phyloP scores from a whole-genome alignment of 768 basidiomycete genomes.

The Kwoniella dejecticola region DNA sequence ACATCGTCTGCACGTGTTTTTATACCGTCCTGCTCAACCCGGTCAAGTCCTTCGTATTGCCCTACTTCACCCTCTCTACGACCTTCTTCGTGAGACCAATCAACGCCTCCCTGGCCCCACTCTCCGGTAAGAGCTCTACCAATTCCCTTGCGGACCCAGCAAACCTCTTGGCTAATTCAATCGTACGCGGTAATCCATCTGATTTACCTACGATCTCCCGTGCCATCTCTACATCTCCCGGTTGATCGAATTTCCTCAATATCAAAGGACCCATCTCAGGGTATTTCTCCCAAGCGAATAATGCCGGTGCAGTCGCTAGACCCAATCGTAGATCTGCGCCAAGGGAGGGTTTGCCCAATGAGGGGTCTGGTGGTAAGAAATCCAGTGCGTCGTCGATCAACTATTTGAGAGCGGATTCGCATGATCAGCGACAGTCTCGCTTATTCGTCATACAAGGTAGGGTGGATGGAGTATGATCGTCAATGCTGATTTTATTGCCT shows the following conservation, averaged over 20 bases:
- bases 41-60: no score
- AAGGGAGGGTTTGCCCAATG: slow-evolving; percentile 82
- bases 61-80: slow-evolving; percentile 53
- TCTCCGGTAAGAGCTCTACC: slow-evolving; percentile 72
- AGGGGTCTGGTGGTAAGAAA: slow-evolving; percentile 73
- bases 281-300: slow-evolving; percentile 85
- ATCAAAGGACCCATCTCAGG: slow-evolving; percentile 72
- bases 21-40: no score
- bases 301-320: slow-evolving; percentile 78
- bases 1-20: no score
- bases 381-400: slow-evolving; percentile 95
- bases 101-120: slow-evolving; percentile 75
- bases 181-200: slow-evolving; percentile 76
- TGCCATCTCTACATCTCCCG: slow-evolving; percentile 79
- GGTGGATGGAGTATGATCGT: no score
- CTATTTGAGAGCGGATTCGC: slow-evolving; percentile 62
- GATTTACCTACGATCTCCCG: slow-evolving; percentile 67
- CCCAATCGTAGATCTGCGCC: slow-evolving; percentile 82
- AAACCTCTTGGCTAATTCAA: slow-evolving; percentile 71
- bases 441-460: no score
- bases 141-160: slow-evolving; percentile 74
- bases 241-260: slow-evolving; percentile 70
- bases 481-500: no score
- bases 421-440: no score
- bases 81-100: slow-evolving; percentile 71